Evolutionary conservation across 106 monocot genomes (phyloP), one percentile per base, ranked within the genome.

Genomic region (Posidonia australis): DNA sequence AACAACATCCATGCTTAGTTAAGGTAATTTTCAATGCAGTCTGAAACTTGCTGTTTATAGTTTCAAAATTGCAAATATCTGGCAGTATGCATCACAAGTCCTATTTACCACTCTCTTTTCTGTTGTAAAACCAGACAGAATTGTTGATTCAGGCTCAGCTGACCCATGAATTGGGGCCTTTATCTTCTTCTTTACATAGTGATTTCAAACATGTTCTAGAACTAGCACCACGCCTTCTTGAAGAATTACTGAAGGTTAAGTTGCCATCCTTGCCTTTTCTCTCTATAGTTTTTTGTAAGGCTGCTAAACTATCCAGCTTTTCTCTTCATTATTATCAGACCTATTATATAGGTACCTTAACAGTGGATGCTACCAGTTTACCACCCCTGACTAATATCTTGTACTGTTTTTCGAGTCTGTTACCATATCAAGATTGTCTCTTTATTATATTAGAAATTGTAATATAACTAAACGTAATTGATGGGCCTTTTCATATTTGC

Each of bases 201-300:
- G 93, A 93, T 79, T 88, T 79, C 61, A 93, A 54, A 59, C 83
- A 67, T 57, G 83, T 93, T 77, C 73, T 93, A 63, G 89, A 89
- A 70, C 86, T 93, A 66, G 86, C 93, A 68, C 89, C 89, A 56
- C 79, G 89, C 46, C 86, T 93, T 75, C 89, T 89, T 46, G 93
- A 89, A 74, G 89, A 93, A 64, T 68, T 89, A 20, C 22, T 93
- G 55, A 89, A 89, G 93, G 89, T 88, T 49, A 52, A 45, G 24
- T 13, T 58, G 26, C 5, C 36, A 7, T 36, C 17, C 6, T 14
- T 26, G 0, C 27, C 17, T 58, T 9, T 11, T 53, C 7, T 16
- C 26, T 31, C 13, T 17, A 26, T 5, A 26, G 17, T 16, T n/a
- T 19, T 52, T 27, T 30, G 17, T 64, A 9, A 46, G 46, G 20